Base-by-base conservation (phyloP, 192 early-diverging fungal species). In the Lobosporangium transversale region DNA sequence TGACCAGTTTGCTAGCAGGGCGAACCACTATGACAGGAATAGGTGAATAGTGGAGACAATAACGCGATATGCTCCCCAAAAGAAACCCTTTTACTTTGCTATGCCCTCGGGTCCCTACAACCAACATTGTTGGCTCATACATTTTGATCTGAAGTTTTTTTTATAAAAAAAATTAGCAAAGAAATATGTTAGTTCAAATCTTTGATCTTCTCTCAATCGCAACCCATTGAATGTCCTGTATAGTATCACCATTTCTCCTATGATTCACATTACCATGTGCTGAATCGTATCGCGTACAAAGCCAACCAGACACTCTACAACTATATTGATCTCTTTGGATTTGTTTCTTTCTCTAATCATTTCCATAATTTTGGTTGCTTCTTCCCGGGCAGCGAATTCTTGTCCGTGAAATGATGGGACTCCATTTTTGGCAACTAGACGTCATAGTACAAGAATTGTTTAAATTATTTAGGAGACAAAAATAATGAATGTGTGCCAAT, bases 61-160 rank as follows among this genome's bases (percentile, higher is more conserved):
- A 91, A 29, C 85, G 85, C 3, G 91, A 89, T 15, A 91, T 82
- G 61, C 86, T 88, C 48, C 89, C 89, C 55, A 92, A 81, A 21
- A 92, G 73, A 62, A 88, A 89, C 33, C 89, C 82, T 68, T 90
- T 89, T 29, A 91, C 66, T 2, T 83, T 75, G 30, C 85, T 88
- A 4, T 87, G 83, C n/a, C 91, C 91, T 59, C 87, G 80, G 2
- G 89, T 90, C 45, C 91, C 91, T 53, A 92, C 89, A 58, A 92
- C 83, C 26, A 92, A 68, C 81, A 89, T 86, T 1, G 85, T 81
- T 35, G 90, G 90, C 49, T 92, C 81, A 36, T 87, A 87, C 80
- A 87, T 84, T 17, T 79, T 68, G 50, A 87, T 85, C 85, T 87
- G 54, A 47, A 47, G 12, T 23, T 36, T n/a, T 20, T 40, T 21